Conservation (phyloP, 1,284 basidiomycete genomes). For the Golubevia pallescens region DNA sequence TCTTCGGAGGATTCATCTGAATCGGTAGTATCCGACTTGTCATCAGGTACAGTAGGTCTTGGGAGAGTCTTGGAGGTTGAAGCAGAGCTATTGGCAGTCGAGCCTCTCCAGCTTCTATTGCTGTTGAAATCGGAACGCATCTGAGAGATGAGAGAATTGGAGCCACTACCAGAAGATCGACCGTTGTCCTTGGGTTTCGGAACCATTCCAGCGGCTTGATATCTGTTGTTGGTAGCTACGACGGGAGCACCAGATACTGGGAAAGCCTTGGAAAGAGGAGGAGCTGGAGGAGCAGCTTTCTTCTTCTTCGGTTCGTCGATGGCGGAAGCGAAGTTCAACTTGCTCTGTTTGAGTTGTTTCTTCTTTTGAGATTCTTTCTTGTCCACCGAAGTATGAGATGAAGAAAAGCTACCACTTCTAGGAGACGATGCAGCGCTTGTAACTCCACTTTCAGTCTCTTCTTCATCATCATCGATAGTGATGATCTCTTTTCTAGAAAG, state of each 20-base stretch:
- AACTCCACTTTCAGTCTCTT: constrained; percentile 3
- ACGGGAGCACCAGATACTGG: constrained; percentile 12
- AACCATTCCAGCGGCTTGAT: constrained; percentile 20
- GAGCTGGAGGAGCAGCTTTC: too few species aligned
- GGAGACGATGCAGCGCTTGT: too few species aligned
- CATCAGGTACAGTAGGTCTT: constrained; percentile 17
- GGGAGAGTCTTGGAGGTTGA: constrained; percentile 19
- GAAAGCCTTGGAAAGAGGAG: too few species aligned
- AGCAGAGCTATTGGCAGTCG: constrained; percentile 22
- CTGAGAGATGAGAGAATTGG: too few species aligned
- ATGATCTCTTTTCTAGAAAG: constrained; percentile 16
- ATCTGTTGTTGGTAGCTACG: constrained; percentile 33
- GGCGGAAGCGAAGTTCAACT: constrained; percentile 24
- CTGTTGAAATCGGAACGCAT: not conserved
- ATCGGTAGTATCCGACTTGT: constrained; percentile 18
- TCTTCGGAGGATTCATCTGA: constrained; percentile 29
- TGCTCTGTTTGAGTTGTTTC: constrained; percentile 38
- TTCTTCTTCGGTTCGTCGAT: too few species aligned
- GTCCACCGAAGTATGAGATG: constrained; percentile 9
- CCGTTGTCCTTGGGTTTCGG: too few species aligned
- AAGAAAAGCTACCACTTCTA: too few species aligned
- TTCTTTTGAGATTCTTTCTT: constrained; percentile 6
- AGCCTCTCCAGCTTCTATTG: constrained; percentile 6
- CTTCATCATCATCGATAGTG: constrained; percentile 30
- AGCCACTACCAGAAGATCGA: too few species aligned